Conservation (phyloP, 148 eudicot genomes). For the Rheum nobile region DNA sequence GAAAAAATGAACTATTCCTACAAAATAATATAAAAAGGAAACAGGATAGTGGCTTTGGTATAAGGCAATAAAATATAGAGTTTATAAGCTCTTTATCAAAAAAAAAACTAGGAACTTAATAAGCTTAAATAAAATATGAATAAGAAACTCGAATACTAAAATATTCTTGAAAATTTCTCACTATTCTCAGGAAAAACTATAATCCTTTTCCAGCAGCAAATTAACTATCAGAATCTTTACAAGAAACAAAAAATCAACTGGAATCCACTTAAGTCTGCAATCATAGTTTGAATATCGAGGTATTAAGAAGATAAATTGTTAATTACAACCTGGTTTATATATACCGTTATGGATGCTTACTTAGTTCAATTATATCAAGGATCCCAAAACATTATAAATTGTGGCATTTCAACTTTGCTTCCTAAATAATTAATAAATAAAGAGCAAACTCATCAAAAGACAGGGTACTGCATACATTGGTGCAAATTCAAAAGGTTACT, state of each 20-base stretch:
- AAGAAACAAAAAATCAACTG: neutral
- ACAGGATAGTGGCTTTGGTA: neutral
- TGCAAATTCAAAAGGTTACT: neutral
- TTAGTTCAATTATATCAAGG: neutral
- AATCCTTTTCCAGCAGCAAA: neutral
- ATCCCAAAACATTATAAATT: neutral
- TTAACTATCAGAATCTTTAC: neutral
- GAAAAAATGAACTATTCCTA: neutral
- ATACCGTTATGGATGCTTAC: neutral
- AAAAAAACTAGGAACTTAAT: too few relatives aligned
- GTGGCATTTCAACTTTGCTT: neutral
- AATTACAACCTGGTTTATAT: neutral
- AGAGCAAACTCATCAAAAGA: neutral
- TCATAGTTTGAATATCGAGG: neutral
- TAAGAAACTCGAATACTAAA: neutral
- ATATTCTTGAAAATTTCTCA: neutral
- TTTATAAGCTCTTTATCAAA: too few relatives aligned
- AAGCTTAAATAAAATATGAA: neutral
- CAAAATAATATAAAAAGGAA: neutral
- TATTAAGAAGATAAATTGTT: neutral
- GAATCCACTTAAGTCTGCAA: neutral
- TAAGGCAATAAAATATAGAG: neutral
- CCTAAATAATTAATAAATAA: neutral
- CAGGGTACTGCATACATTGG: neutral
- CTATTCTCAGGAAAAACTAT: neutral